Evolutionary conservation across 1,284 basidiomycete genomes (phyloP).

Genomic region (Ceratobasidium sp.): DNA sequence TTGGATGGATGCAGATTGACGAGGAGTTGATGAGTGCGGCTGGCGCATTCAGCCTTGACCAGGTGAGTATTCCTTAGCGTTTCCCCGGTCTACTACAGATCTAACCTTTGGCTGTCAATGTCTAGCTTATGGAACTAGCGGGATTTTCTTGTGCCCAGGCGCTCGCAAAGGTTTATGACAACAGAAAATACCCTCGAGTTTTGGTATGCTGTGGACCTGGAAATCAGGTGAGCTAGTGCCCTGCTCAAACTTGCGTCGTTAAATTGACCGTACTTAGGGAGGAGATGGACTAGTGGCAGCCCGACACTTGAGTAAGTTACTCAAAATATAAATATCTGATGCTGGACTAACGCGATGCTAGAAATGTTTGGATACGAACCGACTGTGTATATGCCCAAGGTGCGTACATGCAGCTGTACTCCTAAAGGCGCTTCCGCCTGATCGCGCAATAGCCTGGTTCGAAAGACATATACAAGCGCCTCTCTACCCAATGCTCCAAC

Average conservation of each 20-base stretch:
- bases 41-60: conserved; percentile 91
- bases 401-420: no score
- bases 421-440: no score
- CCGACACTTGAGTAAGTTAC: conserved; percentile 79
- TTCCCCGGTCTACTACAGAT: neutral
- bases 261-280: conserved; percentile 60
- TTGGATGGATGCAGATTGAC: conserved; percentile 77
- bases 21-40: conserved; percentile 87
- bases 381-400: conserved; percentile 92
- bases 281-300: conserved; percentile 98
- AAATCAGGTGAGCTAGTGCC: conserved; percentile 68
- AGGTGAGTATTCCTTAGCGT: conserved; percentile 60
- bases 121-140: conserved; percentile 97
- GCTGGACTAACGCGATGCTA: conserved; percentile 50
- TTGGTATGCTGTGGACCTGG: conserved; percentile 97
- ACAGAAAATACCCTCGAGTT: conserved; percentile 73
- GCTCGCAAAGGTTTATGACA: conserved; percentile 78
- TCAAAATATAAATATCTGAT: neutral
- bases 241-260: neutral
- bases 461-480: conserved; percentile 90
- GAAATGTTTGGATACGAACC: conserved; percentile 90
- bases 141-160: conserved; percentile 95
- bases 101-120: conserved; percentile 5
- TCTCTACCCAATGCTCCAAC: conserved; percentile 88
- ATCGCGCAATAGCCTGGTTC: conserved; percentile 86